Conservation (phyloP, 768 basidiomycete species). For the Tricholoma terreum region DNA sequence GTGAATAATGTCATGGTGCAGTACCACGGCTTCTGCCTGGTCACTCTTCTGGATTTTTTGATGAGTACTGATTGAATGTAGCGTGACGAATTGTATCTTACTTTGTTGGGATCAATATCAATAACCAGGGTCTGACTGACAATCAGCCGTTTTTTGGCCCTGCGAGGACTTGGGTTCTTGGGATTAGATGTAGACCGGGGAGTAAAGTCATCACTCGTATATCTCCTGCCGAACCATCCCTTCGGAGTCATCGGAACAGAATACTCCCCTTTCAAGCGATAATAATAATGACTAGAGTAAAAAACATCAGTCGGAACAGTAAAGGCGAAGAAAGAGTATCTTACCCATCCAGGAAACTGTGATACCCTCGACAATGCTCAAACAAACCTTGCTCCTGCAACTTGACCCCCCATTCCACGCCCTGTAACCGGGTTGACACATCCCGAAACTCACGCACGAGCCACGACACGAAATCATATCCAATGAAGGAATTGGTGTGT, state of each 20-base stretch:
- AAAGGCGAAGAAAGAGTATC: conserved; percentile 16
- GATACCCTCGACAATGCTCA: conserved; percentile 74
- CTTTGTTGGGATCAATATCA: conserved; percentile 79
- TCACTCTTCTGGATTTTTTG: conserved; percentile 61
- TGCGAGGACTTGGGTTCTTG: conserved; percentile 39
- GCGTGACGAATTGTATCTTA: conserved; percentile 19
- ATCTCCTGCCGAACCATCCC: conserved; percentile 64
- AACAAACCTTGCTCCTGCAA: conserved; percentile 82
- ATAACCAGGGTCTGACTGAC: conserved; percentile 90
- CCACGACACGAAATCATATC: conserved; percentile 90
- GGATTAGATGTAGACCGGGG: conserved; percentile 31
- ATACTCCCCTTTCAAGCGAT: conserved; percentile 77
- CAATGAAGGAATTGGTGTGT: conserved; percentile 84
- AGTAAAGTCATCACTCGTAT: conserved; percentile 41
- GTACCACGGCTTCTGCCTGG: conserved; percentile 81
- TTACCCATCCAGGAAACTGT: conserved; percentile 87
- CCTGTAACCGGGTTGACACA: conserved; percentile 79
- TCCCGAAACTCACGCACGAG: conserved; percentile 89
- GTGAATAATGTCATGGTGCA: conserved; percentile 94
- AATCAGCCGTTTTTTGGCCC: conserved; percentile 58
- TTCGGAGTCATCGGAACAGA: conserved; percentile 66
- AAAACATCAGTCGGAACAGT: background rate
- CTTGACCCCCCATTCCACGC: conserved; percentile 70
- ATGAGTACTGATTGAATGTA: conserved; percentile 3
- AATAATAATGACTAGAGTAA: conserved; percentile 75